Evolutionary conservation across 129 eudicot genomes (phyloP).

Genomic region (Centella asiatica): DNA sequence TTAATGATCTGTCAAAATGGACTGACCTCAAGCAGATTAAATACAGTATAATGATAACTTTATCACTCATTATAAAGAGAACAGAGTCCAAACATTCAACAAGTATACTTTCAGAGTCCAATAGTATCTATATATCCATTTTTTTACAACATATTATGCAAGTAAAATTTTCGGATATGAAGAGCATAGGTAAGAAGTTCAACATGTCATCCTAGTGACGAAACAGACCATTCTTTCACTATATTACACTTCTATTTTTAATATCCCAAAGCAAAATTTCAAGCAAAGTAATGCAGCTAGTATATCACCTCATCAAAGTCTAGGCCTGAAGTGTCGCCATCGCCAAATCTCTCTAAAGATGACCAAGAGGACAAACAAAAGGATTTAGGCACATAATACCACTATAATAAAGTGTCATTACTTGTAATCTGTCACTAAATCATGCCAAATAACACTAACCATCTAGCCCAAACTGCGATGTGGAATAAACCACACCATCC

Average conservation of each 20-base stretch:
- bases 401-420: not conserved
- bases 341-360: conserved; percentile 89
- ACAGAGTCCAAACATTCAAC: no score
- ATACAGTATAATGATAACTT: no score
- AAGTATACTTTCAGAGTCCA: no score
- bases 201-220: not conserved
- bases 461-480: conserved; percentile 92
- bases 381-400: not conserved
- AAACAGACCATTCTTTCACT: not conserved
- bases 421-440: not conserved
- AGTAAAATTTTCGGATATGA: not conserved
- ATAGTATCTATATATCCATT: no score
- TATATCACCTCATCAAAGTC: conserved; percentile 89
- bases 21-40: no score
- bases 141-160: no score
- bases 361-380: not conserved
- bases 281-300: not conserved
- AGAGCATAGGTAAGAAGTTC: not conserved
- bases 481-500: conserved; percentile 86
- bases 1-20: no score
- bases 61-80: no score
- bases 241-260: conserved; percentile 1
- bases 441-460: conserved; percentile 41
- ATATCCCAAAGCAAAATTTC: not conserved
- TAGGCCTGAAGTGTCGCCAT: conserved; percentile 77